Conservation (phyloP, 73 alveolate species). For the Stentor roeselii region DNA sequence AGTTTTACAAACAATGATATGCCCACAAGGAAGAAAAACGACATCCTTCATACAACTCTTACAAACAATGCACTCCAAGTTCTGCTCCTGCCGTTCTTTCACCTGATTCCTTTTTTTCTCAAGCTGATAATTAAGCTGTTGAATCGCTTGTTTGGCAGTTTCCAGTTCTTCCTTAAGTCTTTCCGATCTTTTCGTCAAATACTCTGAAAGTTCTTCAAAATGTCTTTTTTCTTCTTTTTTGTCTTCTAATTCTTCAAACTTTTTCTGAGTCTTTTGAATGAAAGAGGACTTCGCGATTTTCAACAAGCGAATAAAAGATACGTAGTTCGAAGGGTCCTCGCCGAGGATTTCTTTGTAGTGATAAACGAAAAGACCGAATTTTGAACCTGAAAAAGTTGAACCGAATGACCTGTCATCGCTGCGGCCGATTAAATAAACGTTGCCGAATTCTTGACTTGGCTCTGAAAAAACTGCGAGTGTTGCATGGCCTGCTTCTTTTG, state of each 20-base stretch:
- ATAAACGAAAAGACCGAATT: not conserved
- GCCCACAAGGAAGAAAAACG: conserved; percentile 25
- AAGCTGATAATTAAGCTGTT: not conserved
- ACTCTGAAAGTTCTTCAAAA: not conserved
- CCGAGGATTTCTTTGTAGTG: not conserved
- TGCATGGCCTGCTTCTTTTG: not conserved
- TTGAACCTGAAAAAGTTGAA: not conserved
- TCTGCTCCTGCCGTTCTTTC: not conserved
- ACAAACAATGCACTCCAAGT: conserved; percentile 7
- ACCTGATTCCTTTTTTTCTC: not conserved
- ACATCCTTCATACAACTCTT: conserved; percentile 15
- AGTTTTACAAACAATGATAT: not conserved
- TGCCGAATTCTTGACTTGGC: not conserved
- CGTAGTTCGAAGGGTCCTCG: not conserved
- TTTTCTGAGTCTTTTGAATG: not conserved
- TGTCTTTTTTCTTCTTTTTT: not conserved
- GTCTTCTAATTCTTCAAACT: not conserved
- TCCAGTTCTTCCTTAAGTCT: not conserved
- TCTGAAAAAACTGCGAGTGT: not conserved
- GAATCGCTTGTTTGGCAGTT: not conserved
- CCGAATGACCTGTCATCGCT: not conserved
- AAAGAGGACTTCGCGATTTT: not conserved
- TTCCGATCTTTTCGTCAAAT: not conserved
- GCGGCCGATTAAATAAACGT: not conserved
- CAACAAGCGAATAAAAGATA: not conserved